Evolutionary conservation across 345 rosid species (phyloP), one percentile per base, ranked within the genome.

Genomic region (Linum trigynum): DNA sequence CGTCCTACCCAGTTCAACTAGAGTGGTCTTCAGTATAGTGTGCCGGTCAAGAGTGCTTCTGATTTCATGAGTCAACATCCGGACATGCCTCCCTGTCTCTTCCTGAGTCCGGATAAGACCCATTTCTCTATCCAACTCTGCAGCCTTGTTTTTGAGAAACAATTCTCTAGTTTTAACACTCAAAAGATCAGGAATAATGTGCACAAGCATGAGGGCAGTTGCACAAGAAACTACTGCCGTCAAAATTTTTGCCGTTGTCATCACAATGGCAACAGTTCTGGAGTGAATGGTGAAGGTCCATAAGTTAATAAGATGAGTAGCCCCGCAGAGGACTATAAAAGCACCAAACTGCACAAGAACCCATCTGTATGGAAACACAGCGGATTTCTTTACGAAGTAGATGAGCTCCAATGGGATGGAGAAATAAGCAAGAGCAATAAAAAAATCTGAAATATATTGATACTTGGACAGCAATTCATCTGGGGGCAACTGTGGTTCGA

Each of bases 301-400:
- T 16, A 95, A 69, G 82, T 69, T 95, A 65, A 95, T 95, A 45
- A 95, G 90, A 75, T 95, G 99, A 0, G 99, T 91, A 0, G 99
- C 97, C 10, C 99, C 99, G 57, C 99, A 95, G 14, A 95, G 84
- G 66, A 95, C 99, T 17, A 95, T 95, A 74, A 95, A 95, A 69
- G 97, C 99, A 45, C 99, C 99, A 43, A 95, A 95, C 78, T 95
- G 99, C 60, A 95, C 97, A 58, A 95, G 97, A 23, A 95, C 99
- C 97, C 99, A 95, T 81, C 88, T 73, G 65, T 95, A 95, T 3
- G 99, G 97, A 62, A 95, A 91, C 16, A 91, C 87, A 0, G 96
- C 79, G 23, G 99, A 95, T 76, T 91, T 91, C 84, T 95, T 95
- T 64, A 95, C 99, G 57, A 95, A 95, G 74, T 95, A 95, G 50